A percentile compares a stretch with the other conserved stretches of the same genome.
Conservation (phyloP, 768 basidiomycete species). For the Agrocybe pediades region DNA sequence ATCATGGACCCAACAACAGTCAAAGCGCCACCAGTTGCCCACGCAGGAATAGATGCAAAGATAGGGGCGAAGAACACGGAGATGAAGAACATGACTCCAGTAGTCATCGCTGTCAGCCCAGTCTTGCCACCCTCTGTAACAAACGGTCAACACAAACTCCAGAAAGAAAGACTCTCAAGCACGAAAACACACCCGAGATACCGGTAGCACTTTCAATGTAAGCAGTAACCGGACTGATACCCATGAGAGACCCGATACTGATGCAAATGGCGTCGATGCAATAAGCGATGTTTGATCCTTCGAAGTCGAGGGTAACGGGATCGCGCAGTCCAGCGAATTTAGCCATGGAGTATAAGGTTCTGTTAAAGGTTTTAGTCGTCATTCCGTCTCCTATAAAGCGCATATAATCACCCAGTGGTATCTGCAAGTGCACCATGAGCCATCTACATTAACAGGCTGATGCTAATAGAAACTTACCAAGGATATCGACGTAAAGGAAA, state of each 20-base stretch:
- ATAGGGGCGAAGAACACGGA: slow-evolving; percentile 88
- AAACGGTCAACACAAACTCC: not conserved
- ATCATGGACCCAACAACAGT: slow-evolving; percentile 88
- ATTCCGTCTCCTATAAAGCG: not conserved
- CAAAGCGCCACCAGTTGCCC: slow-evolving; percentile 87
- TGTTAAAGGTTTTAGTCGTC: slow-evolving; percentile 31
- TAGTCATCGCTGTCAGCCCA: slow-evolving; percentile 75
- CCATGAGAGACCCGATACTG: slow-evolving; percentile 78
- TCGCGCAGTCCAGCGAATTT: slow-evolving; percentile 89
- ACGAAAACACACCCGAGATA: slow-evolving; percentile 55
- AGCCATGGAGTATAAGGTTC: slow-evolving; percentile 89
- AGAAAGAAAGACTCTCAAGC: not conserved
- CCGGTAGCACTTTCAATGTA: slow-evolving; percentile 85
- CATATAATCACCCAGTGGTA: slow-evolving; percentile 44
- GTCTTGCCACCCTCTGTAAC: slow-evolving; percentile 82
- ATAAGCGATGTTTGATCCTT: slow-evolving; percentile 80
- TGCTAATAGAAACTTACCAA: slow-evolving; percentile 46
- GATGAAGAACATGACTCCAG: slow-evolving; percentile 77
- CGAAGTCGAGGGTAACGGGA: slow-evolving; percentile 83
- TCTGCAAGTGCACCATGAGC: slow-evolving; percentile 29
- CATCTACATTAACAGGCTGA: not conserved
- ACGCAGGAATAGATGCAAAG: slow-evolving; percentile 83
- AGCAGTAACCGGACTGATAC: slow-evolving; percentile 80
- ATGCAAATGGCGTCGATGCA: slow-evolving; percentile 83
- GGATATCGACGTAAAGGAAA: slow-evolving; percentile 88